Evolutionary conservation across 1,284 basidiomycete species (phyloP), one percentile per base, ranked within the genome.

Genomic region (Cystobasidiaceae sp.): DNA sequence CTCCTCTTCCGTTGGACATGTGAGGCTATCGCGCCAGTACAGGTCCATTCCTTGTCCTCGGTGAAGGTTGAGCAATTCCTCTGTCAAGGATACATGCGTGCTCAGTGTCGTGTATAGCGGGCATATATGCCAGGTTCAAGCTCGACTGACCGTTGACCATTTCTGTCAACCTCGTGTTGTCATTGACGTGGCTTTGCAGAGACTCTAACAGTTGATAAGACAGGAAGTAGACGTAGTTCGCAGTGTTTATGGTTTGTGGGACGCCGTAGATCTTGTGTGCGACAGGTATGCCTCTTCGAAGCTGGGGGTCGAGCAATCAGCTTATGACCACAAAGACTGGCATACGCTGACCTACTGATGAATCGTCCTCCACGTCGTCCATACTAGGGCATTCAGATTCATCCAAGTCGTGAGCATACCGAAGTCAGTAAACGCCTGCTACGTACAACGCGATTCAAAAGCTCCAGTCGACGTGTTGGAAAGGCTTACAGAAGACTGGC

Each of bases 361-460:
- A 91, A 70, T 90, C 89, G 74, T 99, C 96, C 77, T 99, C 92
- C 39, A 99, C 94, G 75, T 99, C 96, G 76, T 98, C 96, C 73
- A 99, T 86, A 70, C 90, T 93, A 73, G 49, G 11, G 15, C 6
- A 28, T 57, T 21, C 8, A 8, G 7, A 45, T 61, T n/a, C 46
- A 49, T 46, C 7, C 11, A 49, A 19, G 15, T 21, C 15, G 19
- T 7, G n/a, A n/a, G n/a, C n/a, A n/a, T n/a, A n/a, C n/a, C n/a
- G n/a, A n/a, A n/a, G n/a, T n/a, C n/a, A n/a, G n/a, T n/a, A n/a
- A n/a, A n/a, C n/a, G n/a, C n/a, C n/a, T n/a, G n/a, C n/a, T n/a
- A n/a, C n/a, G n/a, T n/a, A n/a, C n/a, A n/a, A n/a, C n/a, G n/a
- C n/a, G n/a, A n/a, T n/a, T n/a, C n/a, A n/a, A n/a, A n/a, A n/a